Base-by-base conservation (phyloP, 495 filamentous ascomycete genomes). In the Aspergillus wentii region DNA sequence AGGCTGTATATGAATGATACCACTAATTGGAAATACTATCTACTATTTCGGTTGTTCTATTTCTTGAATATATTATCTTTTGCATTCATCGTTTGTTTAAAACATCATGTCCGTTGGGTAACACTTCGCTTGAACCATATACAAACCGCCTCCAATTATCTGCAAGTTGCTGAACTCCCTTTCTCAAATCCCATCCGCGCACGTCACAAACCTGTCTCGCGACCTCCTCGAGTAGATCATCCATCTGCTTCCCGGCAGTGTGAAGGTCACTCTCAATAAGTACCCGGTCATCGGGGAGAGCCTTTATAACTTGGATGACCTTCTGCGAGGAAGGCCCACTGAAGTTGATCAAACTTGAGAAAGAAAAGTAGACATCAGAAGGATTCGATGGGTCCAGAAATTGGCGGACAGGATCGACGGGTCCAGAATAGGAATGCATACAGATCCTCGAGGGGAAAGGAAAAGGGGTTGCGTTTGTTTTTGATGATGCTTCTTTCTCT, bases 241-340 rank as follows among this genome's bases (percentile, higher is more conserved):
- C 94, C 85, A 97, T 95, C 41, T 75, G 61, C 6, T 77, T 72
- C 4, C 92, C 92, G 4, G 92, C 94, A 11, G 64, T 78, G 54
- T 97, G 91, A 29, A 95, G 54, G 59, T 98, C 92, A 57, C 88
- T 96, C 60, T 98, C 92, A 4, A 90, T 69, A 13, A 98, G 71
- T 8, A 98, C 65, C 26, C 78, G 71, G 47, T 94, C 79, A 48
- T 87, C 79, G 0, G 92, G 90, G 4, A 92, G 63, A 3, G 71
- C 71, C 43, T 76, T 77, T 31, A 97, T 77, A n/a, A 87, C 80
- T 10, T 81, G 75, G 34, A 68, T 48, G 4, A 76, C 66, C 46
- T 76, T 81, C 21, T 58, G 41, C 6, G 69, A 62, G 10, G 74
- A 69, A 7, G 66, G 53, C 3, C 74, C 76, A 1, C 72, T 71